Evolutionary conservation across 2,329 filamentous ascomycete genomes (phyloP), one percentile per base, ranked within the genome.

Genomic region (Nakataea oryzae): DNA sequence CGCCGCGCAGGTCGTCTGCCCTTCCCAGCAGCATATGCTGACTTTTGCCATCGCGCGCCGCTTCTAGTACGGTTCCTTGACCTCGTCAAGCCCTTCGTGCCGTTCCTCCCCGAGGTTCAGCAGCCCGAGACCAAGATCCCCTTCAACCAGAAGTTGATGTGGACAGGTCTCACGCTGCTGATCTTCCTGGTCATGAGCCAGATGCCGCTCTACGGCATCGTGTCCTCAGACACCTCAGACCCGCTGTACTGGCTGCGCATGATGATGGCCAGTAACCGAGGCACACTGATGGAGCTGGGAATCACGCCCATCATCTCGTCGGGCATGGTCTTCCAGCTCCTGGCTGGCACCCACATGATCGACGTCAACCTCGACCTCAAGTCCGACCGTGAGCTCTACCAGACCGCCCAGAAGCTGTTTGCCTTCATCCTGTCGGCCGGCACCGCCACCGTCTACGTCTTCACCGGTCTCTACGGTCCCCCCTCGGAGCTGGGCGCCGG

Each of bases 181-280:
- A 96, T 97, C 81, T 99, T 99, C 86, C 82, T 99, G 84, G 92
- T 99, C 79, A 99, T 99, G 95, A 97, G 92, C 81, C 95, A 97
- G 82, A 97, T 99, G 95, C 93, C 95, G 67, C 81, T 95, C 66
- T 99, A 99, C 81, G 95, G 95, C 79, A 99, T 99, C 78, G 96
- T 99, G 74, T 99, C 95, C 62, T 99, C 95, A 72, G 90, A 95
- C 79, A 97, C 92, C 71, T 97, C 95, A 65, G 96, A 99, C 81
- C 96, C 95, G 70, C 84, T 99, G 72, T 99, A 99, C 86, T 99
- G 95, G 95, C 85, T 99, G 74, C 90, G 95, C 79, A 97, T 99
- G 93, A 97, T 99, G 87, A 87, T 97, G 86, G 95, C 95, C 74
- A 96, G 91, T 89, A 99, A 99, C 78, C 87, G 93, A 73, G 93